A percentile compares a stretch with the other conserved stretches of the same genome.
These are phyloP conservation scores for Exophiala aquamarina DNA, from an alignment of 2,329 filamentous ascomycete species.

Conservation along the genomic window DNA sequence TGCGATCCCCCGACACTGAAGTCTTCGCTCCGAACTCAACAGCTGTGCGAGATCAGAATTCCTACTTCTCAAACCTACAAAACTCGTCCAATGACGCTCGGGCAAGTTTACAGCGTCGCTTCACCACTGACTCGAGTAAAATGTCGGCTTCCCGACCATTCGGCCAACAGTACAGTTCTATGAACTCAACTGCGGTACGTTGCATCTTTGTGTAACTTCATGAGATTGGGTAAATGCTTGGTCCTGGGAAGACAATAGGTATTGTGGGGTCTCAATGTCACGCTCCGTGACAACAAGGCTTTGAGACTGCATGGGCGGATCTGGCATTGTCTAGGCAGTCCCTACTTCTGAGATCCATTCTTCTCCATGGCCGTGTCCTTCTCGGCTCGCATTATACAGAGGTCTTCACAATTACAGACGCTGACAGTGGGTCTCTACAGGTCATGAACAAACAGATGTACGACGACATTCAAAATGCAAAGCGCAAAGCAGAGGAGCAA, in stretches of 20 bases:
- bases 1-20: conserved; percentile 77
- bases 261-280: conserved; percentile 14
- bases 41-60: conserved; percentile 66
- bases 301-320: too few species aligned
- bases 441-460: conserved; percentile 94
- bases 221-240: conserved; percentile 10
- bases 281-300: not conserved
- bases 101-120: conserved; percentile 79
- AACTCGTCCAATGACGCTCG: conserved; percentile 65
- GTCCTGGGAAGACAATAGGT: conserved; percentile 13
- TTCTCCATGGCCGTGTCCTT: too few species aligned
- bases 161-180: conserved; percentile 30
- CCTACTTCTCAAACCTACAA: conserved; percentile 59
- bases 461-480: conserved; percentile 85
- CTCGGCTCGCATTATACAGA: too few species aligned
- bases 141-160: conserved; percentile 56
- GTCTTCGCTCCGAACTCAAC: conserved; percentile 73
- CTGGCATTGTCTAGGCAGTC: too few species aligned
- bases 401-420: not conserved
- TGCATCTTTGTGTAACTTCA: conserved; percentile 12
- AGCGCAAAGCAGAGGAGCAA: conserved; percentile 84
- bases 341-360: too few species aligned
- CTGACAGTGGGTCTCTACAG: conserved; percentile 44
- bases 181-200: conserved; percentile 30
- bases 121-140: conserved; percentile 88